These are phyloP conservation scores for Elsinoe perseae DNA, from an alignment of 2,329 filamentous ascomycete genomes.

Conservation along the genomic window DNA sequence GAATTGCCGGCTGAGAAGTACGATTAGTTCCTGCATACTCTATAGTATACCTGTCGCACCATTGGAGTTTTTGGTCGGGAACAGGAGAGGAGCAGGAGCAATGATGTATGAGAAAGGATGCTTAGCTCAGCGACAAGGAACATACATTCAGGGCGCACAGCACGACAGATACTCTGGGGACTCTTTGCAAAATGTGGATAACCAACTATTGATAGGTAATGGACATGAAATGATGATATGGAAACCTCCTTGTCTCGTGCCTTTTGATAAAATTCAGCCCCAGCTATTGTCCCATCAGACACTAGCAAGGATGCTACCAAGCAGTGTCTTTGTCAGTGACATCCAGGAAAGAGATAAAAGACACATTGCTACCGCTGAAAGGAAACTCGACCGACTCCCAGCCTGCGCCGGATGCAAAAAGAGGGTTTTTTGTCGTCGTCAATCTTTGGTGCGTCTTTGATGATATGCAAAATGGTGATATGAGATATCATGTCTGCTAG, in stretches of 20 bases:
- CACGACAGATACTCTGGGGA: background rate
- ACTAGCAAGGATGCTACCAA: too few relatives aligned
- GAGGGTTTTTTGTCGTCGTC: background rate
- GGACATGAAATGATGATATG: slow-evolving; percentile 3
- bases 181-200: background rate
- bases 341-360: background rate
- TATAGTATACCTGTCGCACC: too few relatives aligned
- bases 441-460: background rate
- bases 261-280: too few relatives aligned
- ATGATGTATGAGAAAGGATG: too few relatives aligned
- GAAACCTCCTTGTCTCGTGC: background rate
- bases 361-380: background rate
- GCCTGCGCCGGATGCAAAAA: slow-evolving; percentile 11
- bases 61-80: too few relatives aligned
- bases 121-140: background rate
- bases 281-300: too few relatives aligned
- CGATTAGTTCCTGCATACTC: too few relatives aligned
- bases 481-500: background rate
- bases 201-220: background rate
- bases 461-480: background rate
- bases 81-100: background rate
- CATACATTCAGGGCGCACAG: background rate
- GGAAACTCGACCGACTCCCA: background rate
- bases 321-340: background rate
- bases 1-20: slow-evolving; percentile 8